These are phyloP conservation scores for Musa itinerans DNA, from an alignment of 176 grass and related monocot genomes.

Conservation along the genomic window DNA sequence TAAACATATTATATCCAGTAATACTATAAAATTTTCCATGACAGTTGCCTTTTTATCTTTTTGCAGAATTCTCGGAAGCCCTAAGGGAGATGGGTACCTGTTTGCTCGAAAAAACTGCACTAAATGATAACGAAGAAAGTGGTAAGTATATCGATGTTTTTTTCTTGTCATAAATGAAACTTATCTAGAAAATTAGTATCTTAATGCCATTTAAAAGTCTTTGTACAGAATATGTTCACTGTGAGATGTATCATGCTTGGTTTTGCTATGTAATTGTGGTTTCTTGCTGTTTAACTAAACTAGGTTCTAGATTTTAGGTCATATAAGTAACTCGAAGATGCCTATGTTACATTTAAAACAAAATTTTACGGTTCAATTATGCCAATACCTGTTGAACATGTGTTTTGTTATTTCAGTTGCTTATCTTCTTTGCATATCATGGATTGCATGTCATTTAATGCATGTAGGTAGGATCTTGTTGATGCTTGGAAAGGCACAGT, in stretches of 20 bases:
- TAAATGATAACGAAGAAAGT: conserved; percentile 70
- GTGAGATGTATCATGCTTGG: background rate
- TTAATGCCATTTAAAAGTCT: background rate
- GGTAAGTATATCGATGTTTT: conserved; percentile 35
- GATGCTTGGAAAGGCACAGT: conserved; percentile 86
- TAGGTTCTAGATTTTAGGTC: background rate
- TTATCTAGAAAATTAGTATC: background rate
- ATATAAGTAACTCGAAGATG: background rate
- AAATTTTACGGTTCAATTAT: background rate
- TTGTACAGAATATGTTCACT: background rate
- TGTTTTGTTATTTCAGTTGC: background rate
- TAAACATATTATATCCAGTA: background rate
- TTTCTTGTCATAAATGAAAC: conserved; percentile 4
- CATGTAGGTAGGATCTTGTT: conserved; percentile 64
- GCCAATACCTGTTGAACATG: background rate
- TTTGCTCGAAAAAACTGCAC: conserved; percentile 69
- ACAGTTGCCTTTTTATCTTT: background rate
- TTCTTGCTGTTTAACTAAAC: background rate
- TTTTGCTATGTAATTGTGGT: background rate
- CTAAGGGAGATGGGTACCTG: conserved; percentile 84
- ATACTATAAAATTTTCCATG: conserved; percentile 19
- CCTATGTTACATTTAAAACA: background rate
- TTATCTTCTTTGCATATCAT: background rate
- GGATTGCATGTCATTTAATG: background rate
- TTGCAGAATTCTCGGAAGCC: conserved; percentile 88